Base-by-base conservation (phyloP, 1,139 yeast species). In the Yamadazyma friedrichii region DNA sequence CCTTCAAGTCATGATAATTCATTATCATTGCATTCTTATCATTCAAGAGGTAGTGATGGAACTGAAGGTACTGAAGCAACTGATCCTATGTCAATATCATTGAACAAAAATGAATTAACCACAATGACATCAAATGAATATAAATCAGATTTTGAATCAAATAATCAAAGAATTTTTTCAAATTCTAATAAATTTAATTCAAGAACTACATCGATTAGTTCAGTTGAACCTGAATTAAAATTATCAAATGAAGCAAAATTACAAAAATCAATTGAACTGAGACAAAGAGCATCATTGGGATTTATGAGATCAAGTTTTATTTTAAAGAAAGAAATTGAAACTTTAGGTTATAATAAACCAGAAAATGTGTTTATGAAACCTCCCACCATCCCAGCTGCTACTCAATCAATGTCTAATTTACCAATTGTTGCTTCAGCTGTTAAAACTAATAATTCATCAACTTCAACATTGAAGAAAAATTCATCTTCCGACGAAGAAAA, bases 1-100 rank as follows among this genome's bases (percentile, higher is more conserved):
- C 52, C 52, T 30, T 55, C 61, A 36, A 61, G 55, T n/a, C 50
- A 53, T 36, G 61, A 54, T 22, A 48, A 46, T 31, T 46, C 54
- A 25, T 65, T 70, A 46, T 71, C 76, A 1, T 68, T 70, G 52
- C 71, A 68, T 49, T 61, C 68, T 43, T 61, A 68, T 43, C 71
- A 67, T 48, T 62, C 61, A 54, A 28, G 40, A 33, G 42, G 42
- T 28, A 62, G 65, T 36, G 50, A 45, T 13, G 55, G 55, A 12
- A 51, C 55, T 27, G 54, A 51, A 38, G 50, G 45, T 17, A 43
- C 53, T 22, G 53, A 49, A 36, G 40, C 40, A 11, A 40, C 43
- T 36, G 43, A 41, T 15, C 54, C 54, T 38, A 48, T 50, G 51
- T 45, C 52, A 5, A 29, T 46, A 15, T 17, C 35, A 17, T 13